Evolutionary conservation across 345 rosid genomes (phyloP), one percentile per base, ranked within the genome.

Genomic region (Populus ilicifolia): DNA sequence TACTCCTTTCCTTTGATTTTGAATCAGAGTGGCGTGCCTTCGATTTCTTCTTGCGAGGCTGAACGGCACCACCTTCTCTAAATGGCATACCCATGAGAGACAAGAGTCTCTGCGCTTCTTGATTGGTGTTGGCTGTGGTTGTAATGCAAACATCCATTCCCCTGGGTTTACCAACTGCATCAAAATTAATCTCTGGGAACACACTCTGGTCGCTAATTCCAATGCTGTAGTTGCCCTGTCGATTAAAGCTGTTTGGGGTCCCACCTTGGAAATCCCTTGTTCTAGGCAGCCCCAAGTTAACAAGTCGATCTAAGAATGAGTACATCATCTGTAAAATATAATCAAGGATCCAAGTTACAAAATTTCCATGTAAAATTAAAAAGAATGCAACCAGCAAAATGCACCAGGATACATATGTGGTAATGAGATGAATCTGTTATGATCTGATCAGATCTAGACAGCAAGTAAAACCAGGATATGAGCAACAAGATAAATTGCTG

Each of bases 41-140:
- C 66, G 91, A 87, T 83, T 92, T 96, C 92, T 91, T 96, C 96
- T 88, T 96, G 64, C 93, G 85, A 48, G 44, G 66, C 44, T 71
- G 8, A 8, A 0, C 63, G 1, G 85, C 84, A 3, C 79, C 95
- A 8, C 79, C 95, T 77, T 91, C 98, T 83, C 88, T 86, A 81
- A 93, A 93, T 2, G 99, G 99, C 97, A 96, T 93, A 29, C 99
- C 99, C 96, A 96, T 92, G 54, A 96, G 87, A 46, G 93, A 87
- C 90, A 93, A 84, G 63, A 93, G 85, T 70, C 80, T 93, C 74
- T 89, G 92, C 1, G 86, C 97, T 88, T 93, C 97, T 87, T 89
- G 85, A 75, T 96, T 98, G 0, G 87, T 86, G 48, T 88, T 83
- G n/a, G 99, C 98, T 0, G 97, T 90, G 2, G 97, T 96, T 52